Conservation (phyloP, 768 basidiomycete species). For the Boletellus sp. region DNA sequence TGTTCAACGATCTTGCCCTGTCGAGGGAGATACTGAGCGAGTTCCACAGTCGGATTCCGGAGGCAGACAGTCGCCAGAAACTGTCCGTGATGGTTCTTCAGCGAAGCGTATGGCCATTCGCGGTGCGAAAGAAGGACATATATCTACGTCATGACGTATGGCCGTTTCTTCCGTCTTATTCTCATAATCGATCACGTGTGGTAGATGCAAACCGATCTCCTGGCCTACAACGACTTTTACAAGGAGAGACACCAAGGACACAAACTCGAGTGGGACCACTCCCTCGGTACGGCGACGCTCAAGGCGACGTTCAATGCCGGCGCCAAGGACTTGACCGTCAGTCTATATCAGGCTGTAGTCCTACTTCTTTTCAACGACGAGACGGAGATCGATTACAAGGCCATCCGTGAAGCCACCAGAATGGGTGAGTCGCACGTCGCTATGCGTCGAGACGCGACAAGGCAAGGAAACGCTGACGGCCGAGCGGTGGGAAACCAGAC, state of each 20-base stretch:
- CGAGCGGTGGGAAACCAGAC: slow-evolving; percentile 39
- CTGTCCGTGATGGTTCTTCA: slow-evolving; percentile 82
- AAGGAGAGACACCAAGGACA: slow-evolving; percentile 71
- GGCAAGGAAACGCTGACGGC: not conserved
- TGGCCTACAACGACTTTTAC: slow-evolving; percentile 67
- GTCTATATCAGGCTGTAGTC: slow-evolving; percentile 86
- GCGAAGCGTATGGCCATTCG: slow-evolving; percentile 85
- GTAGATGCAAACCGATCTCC: slow-evolving; percentile 74
- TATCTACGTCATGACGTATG: slow-evolving; percentile 54
- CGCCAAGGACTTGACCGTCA: slow-evolving; percentile 84
- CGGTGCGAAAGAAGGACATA: slow-evolving; percentile 45
- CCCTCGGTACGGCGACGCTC: slow-evolving; percentile 78
- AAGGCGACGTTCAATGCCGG: slow-evolving; percentile 63
- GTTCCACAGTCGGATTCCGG: slow-evolving; percentile 48
- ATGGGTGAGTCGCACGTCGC: slow-evolving; percentile 53
- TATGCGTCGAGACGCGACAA: not conserved
- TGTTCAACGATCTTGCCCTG: slow-evolving; percentile 88
- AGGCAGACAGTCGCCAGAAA: slow-evolving; percentile 41
- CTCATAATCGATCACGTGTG: slow-evolving; percentile 9
- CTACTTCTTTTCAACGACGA: slow-evolving; percentile 81
- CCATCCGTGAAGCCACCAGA: slow-evolving; percentile 63
- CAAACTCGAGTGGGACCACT: slow-evolving; percentile 81
- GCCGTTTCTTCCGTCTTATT: not conserved
- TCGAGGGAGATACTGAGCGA: slow-evolving; percentile 72
- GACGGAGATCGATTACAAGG: slow-evolving; percentile 54